A percentile compares a stretch with the other conserved stretches of the same genome.
Evolutionary conservation across 306 rosid genomes (phyloP).

Genomic region (Psophocarpus tetragonolobus): DNA sequence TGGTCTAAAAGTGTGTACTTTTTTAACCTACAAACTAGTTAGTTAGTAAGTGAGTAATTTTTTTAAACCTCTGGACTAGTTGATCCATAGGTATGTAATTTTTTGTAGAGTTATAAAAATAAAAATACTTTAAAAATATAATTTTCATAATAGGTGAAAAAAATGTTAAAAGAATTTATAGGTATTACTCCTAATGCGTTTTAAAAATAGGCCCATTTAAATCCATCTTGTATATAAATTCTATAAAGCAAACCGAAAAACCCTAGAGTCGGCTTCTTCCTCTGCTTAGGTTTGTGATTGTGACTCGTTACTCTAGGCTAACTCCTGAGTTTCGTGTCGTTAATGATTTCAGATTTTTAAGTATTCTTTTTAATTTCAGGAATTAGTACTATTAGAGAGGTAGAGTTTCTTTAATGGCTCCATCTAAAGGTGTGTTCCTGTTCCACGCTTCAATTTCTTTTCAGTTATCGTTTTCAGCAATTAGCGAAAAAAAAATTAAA

Average conservation of each 20-base stretch:
- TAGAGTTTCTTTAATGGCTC: slow-evolving; percentile 55
- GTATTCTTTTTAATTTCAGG: background rate
- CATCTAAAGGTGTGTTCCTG: slow-evolving; percentile 51
- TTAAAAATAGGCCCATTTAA: no score
- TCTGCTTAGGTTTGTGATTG: slow-evolving; percentile 29
- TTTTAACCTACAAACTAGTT: no score
- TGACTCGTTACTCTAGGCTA: background rate
- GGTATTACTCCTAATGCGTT: no score
- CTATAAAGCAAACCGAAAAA: slow-evolving; percentile 1
- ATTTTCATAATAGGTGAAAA: no score
- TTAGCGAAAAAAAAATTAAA: background rate
- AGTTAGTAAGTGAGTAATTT: no score
- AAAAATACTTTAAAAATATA: no score
- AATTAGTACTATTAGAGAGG: slow-evolving; percentile 28
- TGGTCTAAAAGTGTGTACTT: no score
- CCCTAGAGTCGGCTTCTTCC: slow-evolving; percentile 41
- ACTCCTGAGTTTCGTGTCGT: background rate
- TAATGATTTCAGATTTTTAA: background rate
- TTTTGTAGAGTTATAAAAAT: no score
- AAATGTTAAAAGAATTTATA: no score
- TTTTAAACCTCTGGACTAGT: no score
- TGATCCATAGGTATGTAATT: no score
- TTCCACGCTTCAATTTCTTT: background rate
- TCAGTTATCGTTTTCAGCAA: background rate
- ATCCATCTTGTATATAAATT: background rate